These are phyloP conservation scores for Lodderomyces beijingensis DNA, from an alignment of 1,139 yeast species.

Conservation along the genomic window DNA sequence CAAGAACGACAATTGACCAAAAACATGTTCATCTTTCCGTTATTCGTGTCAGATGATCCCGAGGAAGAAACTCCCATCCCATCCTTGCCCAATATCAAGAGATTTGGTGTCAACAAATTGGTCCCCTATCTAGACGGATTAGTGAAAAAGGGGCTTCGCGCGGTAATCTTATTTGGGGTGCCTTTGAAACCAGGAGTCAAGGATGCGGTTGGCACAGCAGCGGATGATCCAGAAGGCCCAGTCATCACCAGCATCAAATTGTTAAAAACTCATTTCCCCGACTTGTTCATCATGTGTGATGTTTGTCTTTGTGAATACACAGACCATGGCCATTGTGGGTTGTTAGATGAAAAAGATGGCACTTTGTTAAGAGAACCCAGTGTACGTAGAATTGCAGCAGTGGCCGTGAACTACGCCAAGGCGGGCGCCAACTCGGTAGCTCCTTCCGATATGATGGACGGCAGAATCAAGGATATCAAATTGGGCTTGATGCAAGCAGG, in stretches of 20 bases:
- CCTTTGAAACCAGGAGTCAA: constrained; percentile 71
- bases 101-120: constrained; percentile 80
- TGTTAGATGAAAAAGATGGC: constrained; percentile 83
- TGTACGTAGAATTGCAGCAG: constrained; percentile 84
- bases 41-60: constrained; percentile 75
- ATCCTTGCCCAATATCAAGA: constrained; percentile 81
- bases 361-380: constrained; percentile 69
- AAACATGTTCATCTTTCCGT: constrained; percentile 88
- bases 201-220: constrained; percentile 80
- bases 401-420: constrained; percentile 89
- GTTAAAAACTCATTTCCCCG: constrained; percentile 66
- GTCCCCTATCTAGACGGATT: constrained; percentile 66
- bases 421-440: constrained; percentile 97
- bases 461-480: constrained; percentile 86
- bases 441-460: constrained; percentile 98
- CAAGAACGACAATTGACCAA: constrained; percentile 76
- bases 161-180: constrained; percentile 92
- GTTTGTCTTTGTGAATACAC: constrained; percentile 97
- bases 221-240: constrained; percentile 96
- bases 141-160: constrained; percentile 73
- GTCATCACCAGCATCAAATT: constrained; percentile 75
- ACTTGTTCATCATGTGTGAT: constrained; percentile 83
- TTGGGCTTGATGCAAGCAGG: constrained; percentile 78
- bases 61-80: constrained; percentile 75
- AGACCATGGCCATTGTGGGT: constrained; percentile 95